Evolutionary conservation across 805 yeast genomes (phyloP), one percentile per base, ranked within the genome.

Genomic region (Wickerhamiella azymoides): DNA sequence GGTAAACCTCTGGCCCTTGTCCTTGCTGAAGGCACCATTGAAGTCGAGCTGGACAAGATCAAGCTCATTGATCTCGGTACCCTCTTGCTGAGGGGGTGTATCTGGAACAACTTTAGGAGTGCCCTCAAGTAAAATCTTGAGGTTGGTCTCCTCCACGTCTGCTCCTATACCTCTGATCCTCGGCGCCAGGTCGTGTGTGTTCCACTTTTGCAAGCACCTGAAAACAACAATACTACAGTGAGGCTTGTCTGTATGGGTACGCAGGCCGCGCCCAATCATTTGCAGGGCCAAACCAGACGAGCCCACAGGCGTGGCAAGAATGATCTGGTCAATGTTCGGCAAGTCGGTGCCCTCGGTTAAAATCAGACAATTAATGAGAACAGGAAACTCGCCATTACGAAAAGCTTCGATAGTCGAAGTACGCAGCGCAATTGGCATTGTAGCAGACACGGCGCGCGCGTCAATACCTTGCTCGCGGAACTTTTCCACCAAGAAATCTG

Each of bases 301-400:
- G 48, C 70, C 71, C 0, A 96, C 83, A 1, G 96, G 95, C 28
- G 96, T 65, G 3, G 84, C 82, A 27, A 88, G 61, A 25, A 88
- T 67, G 10, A 88, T 65, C 26, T 85, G 78, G 57, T 88, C 96
- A 47, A 86, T 80, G 50, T 78, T 78, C 2, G 96, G 96, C 16
- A 89, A 78, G 63, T 88, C 96, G 0, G 96, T 85, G 0, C 97
- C 97, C 60, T 88, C 97, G 0, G 95, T 88, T 54, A 89, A 80
- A 5, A 88, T 84, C 14, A 82, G 84, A 59, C 94, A 92, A 57
- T 89, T 89, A 64, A 92, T 72, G 26, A 88, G 62, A 0, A 89
- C 93, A 4, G 79, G 75, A 16, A 84, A 68, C 13, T 69, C 57
- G 0, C 92, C 86, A 0, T 62, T 53, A 49, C 69, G 71, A 57